Percentiles rank a stretch among this genome's conserved stretches.
phyloP scores from a whole-genome alignment of 1,284 basidiomycete species.

The Marasmius oreades region DNA sequence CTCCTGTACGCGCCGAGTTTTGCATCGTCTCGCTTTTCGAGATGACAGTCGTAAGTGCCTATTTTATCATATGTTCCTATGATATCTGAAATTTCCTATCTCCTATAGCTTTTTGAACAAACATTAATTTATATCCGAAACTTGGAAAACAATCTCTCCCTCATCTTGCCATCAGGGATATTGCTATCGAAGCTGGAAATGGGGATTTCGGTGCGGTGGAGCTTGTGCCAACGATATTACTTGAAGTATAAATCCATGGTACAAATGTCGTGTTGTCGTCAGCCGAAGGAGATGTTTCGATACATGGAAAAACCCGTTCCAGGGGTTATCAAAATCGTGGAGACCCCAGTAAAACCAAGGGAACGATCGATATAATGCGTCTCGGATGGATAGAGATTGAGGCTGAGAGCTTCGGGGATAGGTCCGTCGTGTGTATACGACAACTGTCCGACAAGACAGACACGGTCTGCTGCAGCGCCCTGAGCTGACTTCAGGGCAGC shows the following conservation, averaged over 20 bases:
- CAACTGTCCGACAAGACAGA: constrained; percentile 73
- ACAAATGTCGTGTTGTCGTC: constrained; percentile 94
- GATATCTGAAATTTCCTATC: too few species aligned
- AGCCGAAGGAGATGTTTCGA: constrained; percentile 87
- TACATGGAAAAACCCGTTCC: constrained; percentile 93
- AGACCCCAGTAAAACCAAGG: constrained; percentile 86
- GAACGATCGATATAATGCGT: constrained; percentile 97
- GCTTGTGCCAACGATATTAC: constrained; percentile 90
- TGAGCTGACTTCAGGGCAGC: constrained; percentile 42
- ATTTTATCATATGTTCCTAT: too few species aligned
- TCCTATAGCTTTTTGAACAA: too few species aligned
- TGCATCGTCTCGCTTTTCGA: too few species aligned
- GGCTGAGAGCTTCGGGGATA: constrained; percentile 90
- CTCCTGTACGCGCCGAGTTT: too few species aligned
- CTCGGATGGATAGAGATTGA: constrained; percentile 91
- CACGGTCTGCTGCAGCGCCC: constrained; percentile 41
- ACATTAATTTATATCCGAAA: too few species aligned
- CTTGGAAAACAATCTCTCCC: too few species aligned
- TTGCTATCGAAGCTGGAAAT: constrained; percentile 78
- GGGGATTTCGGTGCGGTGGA: constrained; percentile 88
- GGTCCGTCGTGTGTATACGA: constrained; percentile 94
- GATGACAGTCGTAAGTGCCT: too few species aligned
- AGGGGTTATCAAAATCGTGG: constrained; percentile 86
- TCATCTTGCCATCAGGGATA: constrained; percentile 43
- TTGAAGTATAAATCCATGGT: constrained; percentile 90